These are phyloP conservation scores for Kuraishia molischiana DNA, from an alignment of 805 yeast species.

Conservation along the genomic window DNA sequence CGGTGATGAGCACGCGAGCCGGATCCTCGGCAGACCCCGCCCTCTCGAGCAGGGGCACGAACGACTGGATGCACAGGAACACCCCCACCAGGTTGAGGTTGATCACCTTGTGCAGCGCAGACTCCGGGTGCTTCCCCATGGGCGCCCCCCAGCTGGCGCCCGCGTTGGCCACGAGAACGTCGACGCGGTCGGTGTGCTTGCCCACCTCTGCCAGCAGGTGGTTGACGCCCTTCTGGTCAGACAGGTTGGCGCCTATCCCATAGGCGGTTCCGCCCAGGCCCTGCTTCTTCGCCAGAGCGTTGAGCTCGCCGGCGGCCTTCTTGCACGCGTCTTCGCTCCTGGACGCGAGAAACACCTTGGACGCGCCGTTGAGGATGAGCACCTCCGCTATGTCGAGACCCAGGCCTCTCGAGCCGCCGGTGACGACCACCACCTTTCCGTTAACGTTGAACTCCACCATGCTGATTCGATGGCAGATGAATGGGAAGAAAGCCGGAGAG, in stretches of 20 bases:
- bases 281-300: constrained; percentile 16
- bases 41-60: constrained; percentile 44
- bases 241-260: constrained; percentile 49
- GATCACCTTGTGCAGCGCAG: constrained; percentile 53
- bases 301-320: constrained; percentile 34
- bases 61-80: constrained; percentile 53
- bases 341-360: constrained; percentile 51
- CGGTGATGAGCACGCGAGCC: constrained; percentile 53
- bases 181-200: constrained; percentile 32
- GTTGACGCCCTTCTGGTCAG: constrained; percentile 37
- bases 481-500: too few relatives aligned
- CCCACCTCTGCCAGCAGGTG: constrained; percentile 30
- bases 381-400: constrained; percentile 64
- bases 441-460: constrained; percentile 28
- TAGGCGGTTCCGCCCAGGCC: constrained; percentile 19
- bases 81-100: constrained; percentile 60
- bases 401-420: constrained; percentile 72
- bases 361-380: constrained; percentile 51
- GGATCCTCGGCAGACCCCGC: constrained; percentile 49
- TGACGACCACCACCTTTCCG: constrained; percentile 56
- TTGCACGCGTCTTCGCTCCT: constrained; percentile 54
- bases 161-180: constrained; percentile 66
- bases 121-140: constrained; percentile 47
- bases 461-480: too few relatives aligned
- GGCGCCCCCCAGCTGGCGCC: constrained; percentile 76